Base-by-base conservation (phyloP, 2,329 filamentous ascomycete genomes). In the Beauveria asiatica region DNA sequence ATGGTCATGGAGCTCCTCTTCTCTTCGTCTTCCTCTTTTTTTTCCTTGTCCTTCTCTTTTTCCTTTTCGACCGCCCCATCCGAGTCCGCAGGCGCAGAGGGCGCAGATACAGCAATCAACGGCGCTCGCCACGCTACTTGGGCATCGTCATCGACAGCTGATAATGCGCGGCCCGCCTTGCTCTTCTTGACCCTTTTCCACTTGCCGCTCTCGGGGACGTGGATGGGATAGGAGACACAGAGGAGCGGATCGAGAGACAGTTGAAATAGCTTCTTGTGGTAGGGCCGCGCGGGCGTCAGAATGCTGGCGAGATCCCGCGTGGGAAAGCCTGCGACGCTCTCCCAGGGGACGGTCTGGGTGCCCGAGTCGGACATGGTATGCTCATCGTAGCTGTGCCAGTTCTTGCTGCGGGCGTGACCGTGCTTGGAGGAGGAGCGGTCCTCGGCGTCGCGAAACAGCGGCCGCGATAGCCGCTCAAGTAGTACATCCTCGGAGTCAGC, bases 211-310 rank as follows among this genome's bases (percentile, higher is more conserved):
- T 90, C 85, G 1, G 86, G 85, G 44, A 91, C 88, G 72, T 92
- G 91, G 45, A 95, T 84, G 5, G 92, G 92, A 72, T 90, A 91
- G 0, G 91, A 91, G 19, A 95, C 79, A 69, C 90, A 94, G 61
- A 87, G 85, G 45, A 93, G 77, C 50, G 90, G 87, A 67, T 95
- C 90, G 9, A 96, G 78, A 0, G 86, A 88, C 61, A 96, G 79
- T 70, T 96, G 89, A 68, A 96, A 96, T 25, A 86, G 83, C 66
- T 82, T 84, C 75, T 93, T 95, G 74, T 94, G 88, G 71, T 89
- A 91, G 9, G 87, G 83, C 13, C 84, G 80, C 9, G 84, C 84
- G 0, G 92, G 91, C 1, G 88, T 91, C 59, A 96, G 72, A 53
- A 96, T 81, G 64, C 88, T 90, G 67, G 90, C 90, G 62, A 96